Evolutionary conservation across 306 rosid species (phyloP), one percentile per base, ranked within the genome.

Genomic region (Acacia acuminata): DNA sequence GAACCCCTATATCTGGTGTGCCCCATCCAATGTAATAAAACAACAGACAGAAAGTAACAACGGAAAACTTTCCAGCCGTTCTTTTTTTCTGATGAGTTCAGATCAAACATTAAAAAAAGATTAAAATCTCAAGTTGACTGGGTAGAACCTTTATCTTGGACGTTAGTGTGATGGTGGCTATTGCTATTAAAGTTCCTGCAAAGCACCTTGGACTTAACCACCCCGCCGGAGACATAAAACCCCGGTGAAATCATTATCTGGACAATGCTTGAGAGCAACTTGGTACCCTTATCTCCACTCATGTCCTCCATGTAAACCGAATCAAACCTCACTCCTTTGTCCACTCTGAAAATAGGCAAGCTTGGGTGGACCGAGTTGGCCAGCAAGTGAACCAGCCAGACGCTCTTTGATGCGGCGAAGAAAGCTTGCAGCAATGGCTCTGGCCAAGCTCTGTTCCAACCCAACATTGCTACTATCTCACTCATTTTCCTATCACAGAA

Each of bases 401-500:
- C 97, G 70, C 86, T 89, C 88, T 94, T 96, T 0, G 98, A 87
- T 3, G 98, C 98, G 7, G 86, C 89, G 34, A 96, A 96, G 76
- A 96, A 96, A 5, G 98, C 96, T 80, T 96, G 98, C 86, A 96
- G 81, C 8, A 96, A 47, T 20, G 97, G 90, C 82, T 96, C 99
- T 0, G 98, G 94, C 99, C 99, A 96, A 1, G 98, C 98, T 34
- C 98, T 86, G 83, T 94, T 94, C 99, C 99, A 96, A 8, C 97
- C 97, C 79, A 96, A 82, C 94, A 94, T 88, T 0, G 94, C 93
- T 3, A 96, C 97, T 34, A 96, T 94, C 76, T 94, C 98, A 48
- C 99, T 96, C 99, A 96, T 96, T 80, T 96, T 96, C 85, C 97
- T 79, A 27, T 96, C 99, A 51, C 99, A 96, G 55, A 96, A 96